Percentiles rank a stretch among this genome's conserved stretches.
Conservation (phyloP, 192 early-diverging fungal species). For the Bifiguratus adelaidae region DNA sequence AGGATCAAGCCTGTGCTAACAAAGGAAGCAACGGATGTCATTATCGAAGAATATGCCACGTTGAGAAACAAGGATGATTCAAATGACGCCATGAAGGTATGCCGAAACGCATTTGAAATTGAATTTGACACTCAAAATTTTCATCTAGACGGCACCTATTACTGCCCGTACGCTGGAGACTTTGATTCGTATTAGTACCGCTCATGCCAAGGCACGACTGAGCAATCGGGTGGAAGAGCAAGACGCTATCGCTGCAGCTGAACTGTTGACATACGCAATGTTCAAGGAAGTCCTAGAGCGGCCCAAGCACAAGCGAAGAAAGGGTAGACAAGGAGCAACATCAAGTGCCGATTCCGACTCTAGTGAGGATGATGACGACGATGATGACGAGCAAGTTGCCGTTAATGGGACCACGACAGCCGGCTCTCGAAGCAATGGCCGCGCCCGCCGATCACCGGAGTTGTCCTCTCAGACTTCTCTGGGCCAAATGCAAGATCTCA, state of each 20-base stretch:
- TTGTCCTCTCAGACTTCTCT: too few relatives aligned
- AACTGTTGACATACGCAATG: conserved; percentile 80
- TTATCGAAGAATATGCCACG: conserved; percentile 71
- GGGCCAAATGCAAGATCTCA: too few relatives aligned
- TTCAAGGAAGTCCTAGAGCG: conserved; percentile 75
- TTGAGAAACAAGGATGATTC: conserved; percentile 70
- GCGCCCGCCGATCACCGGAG: neutral
- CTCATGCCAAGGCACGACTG: conserved; percentile 90
- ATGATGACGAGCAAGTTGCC: conserved; percentile 13
- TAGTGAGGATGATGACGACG: conserved; percentile 31
- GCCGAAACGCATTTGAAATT: neutral
- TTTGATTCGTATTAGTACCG: conserved; percentile 90
- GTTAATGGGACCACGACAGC: conserved; percentile 1
- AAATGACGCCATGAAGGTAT: conserved; percentile 57
- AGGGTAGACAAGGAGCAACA: too few relatives aligned
- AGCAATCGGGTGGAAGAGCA: conserved; percentile 67
- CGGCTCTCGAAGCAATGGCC: conserved; percentile 1
- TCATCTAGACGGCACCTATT: conserved; percentile 74
- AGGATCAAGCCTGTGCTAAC: conserved; percentile 76
- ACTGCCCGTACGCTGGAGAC: conserved; percentile 98
- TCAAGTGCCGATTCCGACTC: conserved; percentile 24
- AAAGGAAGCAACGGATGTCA: conserved; percentile 72
- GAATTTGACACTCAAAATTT: neutral
- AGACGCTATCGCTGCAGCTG: conserved; percentile 77
- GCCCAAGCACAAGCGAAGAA: conserved; percentile 34